phyloP scores from a whole-genome alignment of 106 monocot species.

The Allium cepa region DNA sequence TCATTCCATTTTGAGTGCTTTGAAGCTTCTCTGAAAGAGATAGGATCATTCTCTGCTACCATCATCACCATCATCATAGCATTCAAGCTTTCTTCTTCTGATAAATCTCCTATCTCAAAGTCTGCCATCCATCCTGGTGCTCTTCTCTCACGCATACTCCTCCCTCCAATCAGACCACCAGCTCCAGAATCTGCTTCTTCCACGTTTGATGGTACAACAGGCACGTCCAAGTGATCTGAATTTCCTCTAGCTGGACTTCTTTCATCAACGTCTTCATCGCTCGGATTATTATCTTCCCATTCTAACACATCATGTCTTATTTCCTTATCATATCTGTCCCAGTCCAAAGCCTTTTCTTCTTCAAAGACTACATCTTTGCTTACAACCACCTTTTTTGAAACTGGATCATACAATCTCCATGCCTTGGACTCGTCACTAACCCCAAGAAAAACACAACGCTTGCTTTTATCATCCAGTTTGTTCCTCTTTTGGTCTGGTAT shows the following conservation, averaged over 20 bases:
- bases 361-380: too few relatives aligned
- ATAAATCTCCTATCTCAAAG: neutral
- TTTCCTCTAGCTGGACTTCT: too few relatives aligned
- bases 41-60: neutral
- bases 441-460: too few relatives aligned
- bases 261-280: neutral
- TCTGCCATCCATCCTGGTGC: constrained; percentile 1
- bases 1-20: neutral
- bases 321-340: neutral
- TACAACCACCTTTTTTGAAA: too few relatives aligned
- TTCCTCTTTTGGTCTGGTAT: too few relatives aligned
- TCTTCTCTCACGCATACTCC: neutral
- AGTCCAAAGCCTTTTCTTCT: neutral
- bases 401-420: too few relatives aligned
- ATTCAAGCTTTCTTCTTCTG: neutral
- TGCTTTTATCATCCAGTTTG: too few relatives aligned
- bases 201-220: neutral
- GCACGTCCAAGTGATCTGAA: neutral
- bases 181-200: neutral
- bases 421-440: constrained; percentile 10
- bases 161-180: neutral
- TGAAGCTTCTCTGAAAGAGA: neutral
- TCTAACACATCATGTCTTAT: neutral
- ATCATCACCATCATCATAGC: neutral
- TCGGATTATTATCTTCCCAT: neutral